Conservation (phyloP, 2,329 filamentous ascomycete species). For the Penicillium sp. region DNA sequence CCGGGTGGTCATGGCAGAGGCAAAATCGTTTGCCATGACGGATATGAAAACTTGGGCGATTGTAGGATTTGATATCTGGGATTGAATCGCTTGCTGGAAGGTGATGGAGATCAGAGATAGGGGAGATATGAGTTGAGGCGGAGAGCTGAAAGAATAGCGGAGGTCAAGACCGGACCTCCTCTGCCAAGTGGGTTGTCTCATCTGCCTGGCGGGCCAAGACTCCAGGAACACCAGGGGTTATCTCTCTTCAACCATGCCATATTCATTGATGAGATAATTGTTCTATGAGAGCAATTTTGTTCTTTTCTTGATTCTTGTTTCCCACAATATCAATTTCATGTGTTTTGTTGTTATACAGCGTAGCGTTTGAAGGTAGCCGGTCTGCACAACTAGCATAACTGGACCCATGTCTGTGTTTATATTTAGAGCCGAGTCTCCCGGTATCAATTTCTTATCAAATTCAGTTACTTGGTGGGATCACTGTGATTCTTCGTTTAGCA, state of each 20-base stretch:
- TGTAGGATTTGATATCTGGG: neutral
- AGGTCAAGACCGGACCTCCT: neutral
- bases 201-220: constrained; percentile 11
- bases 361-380: too few relatives aligned
- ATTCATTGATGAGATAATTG: neutral
- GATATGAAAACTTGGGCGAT: neutral
- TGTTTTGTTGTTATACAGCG: too few relatives aligned
- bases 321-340: too few relatives aligned
- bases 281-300: too few relatives aligned
- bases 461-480: too few relatives aligned
- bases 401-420: too few relatives aligned
- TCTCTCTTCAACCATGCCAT: neutral
- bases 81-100: neutral
- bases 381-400: too few relatives aligned
- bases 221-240: constrained; percentile 1
- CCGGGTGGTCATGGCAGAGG: constrained; percentile 69
- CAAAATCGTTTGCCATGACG: constrained; percentile 38
- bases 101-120: neutral
- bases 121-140: constrained; percentile 3
- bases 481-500: too few relatives aligned
- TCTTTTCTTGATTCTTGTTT: too few relatives aligned
- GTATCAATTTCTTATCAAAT: too few relatives aligned
- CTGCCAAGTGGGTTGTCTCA: constrained; percentile 7
- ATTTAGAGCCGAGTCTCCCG: too few relatives aligned
- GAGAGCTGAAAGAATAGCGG: constrained; percentile 1